Evolutionary conservation across 306 rosid species (phyloP), one percentile per base, ranked within the genome.

Genomic region (Vachellia pachyceras): DNA sequence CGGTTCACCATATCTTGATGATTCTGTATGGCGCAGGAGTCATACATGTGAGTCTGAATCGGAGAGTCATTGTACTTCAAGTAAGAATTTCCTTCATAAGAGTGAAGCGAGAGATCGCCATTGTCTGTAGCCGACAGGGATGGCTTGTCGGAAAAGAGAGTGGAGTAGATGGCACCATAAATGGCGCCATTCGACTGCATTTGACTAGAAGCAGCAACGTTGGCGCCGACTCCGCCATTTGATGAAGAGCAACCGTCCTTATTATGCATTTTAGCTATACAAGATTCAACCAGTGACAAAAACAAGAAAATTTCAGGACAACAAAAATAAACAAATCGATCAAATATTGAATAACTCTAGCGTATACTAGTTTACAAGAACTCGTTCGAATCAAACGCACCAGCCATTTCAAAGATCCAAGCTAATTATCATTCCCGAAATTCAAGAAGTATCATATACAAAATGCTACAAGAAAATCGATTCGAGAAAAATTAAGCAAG

Each of bases 1-100:
- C 97, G 92, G 83, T 95, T 95, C 75, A 95, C 91, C 95, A 92
- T 88, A 55, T 95, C 98, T 82, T 95, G 98, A 80, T 90, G 97
- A 50, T 90, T 92, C 81, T 92, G 95, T 18, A 91, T 78, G 6
- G 81, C 80, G 69, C 85, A 78, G 9, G 94, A 84, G 83, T 84
- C 86, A 79, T 84, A 88, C 55, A 70, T 75, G 58, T 61, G 63
- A 77, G 61, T 78, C 66, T 81, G 83, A 52, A 84, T 37, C 44
- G 63, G 74, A 1, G 91, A 78, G 66, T 45, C 52, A 40, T 77
- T 42, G 61, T 42, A 70, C 66, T 69, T 58, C 17, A 82, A 76
- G 52, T 77, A 82, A 41, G 58, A 81, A 69, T 73, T 77, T 65
- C 64, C 82, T 79, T 84, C 90, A 81, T 79, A 84, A 29, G 72